A percentile compares a stretch with the other conserved stretches of the same genome.
phyloP scores from a whole-genome alignment of 164 flowering plant genomes.

The Akebia trifoliata region DNA sequence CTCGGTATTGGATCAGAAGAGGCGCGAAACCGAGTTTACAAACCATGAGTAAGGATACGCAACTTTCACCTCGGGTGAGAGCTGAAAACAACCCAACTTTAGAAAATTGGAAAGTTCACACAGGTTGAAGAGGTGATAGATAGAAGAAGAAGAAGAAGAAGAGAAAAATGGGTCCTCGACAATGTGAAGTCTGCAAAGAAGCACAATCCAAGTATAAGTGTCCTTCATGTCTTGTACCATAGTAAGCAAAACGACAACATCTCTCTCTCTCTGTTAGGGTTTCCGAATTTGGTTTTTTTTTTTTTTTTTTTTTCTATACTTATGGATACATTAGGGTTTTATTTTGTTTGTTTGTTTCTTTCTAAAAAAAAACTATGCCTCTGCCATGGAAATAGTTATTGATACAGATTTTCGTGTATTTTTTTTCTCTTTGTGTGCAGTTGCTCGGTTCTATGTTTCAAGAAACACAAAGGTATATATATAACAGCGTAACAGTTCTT shows the following conservation, averaged over 20 bases:
- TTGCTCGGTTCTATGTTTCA: constrained; percentile 64
- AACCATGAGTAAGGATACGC: too few relatives aligned
- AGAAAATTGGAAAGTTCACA: too few relatives aligned
- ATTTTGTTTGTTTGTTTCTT: not conserved
- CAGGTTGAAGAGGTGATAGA: too few relatives aligned
- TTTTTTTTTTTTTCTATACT: not conserved
- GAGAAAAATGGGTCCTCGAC: constrained; percentile 35
- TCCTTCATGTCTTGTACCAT: constrained; percentile 56
- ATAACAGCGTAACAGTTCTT: not conserved
- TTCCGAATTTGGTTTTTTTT: not conserved
- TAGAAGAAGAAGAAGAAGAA: too few relatives aligned
- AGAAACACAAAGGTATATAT: constrained; percentile 69
- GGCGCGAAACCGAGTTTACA: too few relatives aligned
- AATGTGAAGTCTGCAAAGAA: constrained; percentile 57
- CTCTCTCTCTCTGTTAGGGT: not conserved
- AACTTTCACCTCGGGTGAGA: too few relatives aligned
- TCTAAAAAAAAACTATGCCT: not conserved
- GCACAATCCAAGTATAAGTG: constrained; percentile 74
- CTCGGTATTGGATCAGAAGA: too few relatives aligned
- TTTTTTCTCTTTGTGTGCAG: constrained; percentile 25
- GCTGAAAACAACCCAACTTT: too few relatives aligned
- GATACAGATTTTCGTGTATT: not conserved
- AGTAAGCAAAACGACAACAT: constrained; percentile 38
- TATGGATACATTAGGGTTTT: not conserved
- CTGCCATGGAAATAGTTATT: not conserved